These are phyloP conservation scores for Dactylis glomerata DNA, from an alignment of 176 grass and related monocot species.

Conservation along the genomic window DNA sequence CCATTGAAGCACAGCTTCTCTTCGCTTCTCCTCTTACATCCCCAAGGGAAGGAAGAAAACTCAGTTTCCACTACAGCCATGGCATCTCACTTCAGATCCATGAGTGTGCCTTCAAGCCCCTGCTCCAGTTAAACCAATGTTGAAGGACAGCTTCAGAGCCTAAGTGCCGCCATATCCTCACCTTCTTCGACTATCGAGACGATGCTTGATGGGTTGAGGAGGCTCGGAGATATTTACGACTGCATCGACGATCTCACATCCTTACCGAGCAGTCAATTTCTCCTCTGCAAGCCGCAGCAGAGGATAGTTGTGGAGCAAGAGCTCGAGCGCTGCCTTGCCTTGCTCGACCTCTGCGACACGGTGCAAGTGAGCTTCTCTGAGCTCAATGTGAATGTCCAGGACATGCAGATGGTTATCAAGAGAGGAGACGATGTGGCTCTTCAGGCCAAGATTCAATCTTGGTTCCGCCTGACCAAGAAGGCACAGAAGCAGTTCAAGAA, in stretches of 20 bases:
- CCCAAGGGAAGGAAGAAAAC: not conserved
- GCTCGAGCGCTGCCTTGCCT: slow-evolving; percentile 34
- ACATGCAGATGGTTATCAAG: slow-evolving; percentile 34
- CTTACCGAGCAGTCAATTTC: slow-evolving; percentile 44
- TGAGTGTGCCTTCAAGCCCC: slow-evolving; percentile 30
- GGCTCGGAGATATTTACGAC: slow-evolving; percentile 30
- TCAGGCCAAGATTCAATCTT: slow-evolving; percentile 43
- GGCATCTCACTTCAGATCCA: slow-evolving; percentile 30
- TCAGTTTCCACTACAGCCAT: slow-evolving; percentile 16
- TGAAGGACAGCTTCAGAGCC: slow-evolving; percentile 24
- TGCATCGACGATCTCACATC: slow-evolving; percentile 34
- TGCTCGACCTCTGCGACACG: slow-evolving; percentile 41
- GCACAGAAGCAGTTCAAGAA: slow-evolving; percentile 43
- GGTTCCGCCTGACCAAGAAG: slow-evolving; percentile 34
- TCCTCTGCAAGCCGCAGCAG: slow-evolving; percentile 28
- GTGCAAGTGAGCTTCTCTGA: slow-evolving; percentile 24
- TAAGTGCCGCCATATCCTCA: slow-evolving; percentile 9
- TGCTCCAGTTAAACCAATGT: not conserved
- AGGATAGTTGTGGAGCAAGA: slow-evolving; percentile 47
- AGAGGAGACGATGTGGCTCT: slow-evolving; percentile 31
- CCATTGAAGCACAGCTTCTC: not conserved
- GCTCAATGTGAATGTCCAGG: slow-evolving; percentile 37
- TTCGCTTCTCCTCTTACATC: not conserved
- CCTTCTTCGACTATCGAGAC: not conserved
- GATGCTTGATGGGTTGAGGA: not conserved